Evolutionary conservation across 306 rosid genomes (phyloP), one percentile per base, ranked within the genome.

Genomic region (Cicer cuneatum): DNA sequence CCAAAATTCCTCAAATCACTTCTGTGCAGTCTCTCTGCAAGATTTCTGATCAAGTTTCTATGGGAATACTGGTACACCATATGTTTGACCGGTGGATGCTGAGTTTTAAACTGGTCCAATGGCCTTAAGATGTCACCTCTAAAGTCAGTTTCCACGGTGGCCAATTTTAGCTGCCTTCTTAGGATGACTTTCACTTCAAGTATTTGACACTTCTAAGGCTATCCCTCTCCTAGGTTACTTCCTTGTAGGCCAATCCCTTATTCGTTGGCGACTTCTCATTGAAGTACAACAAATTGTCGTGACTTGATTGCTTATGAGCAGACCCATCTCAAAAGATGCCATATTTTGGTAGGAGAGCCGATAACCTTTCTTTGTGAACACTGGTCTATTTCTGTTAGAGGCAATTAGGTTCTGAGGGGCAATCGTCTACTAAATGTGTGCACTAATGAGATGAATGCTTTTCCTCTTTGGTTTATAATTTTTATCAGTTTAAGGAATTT

Each of bases 401-500:
- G 42, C 66, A 33, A 12, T 41, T n/a, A 13, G 35, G 66, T 35
- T 33, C n/a, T 4, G 66, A 59, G 66, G 66, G n/a, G 43, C 19
- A 21, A 59, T 33, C 16, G 3, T 0, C 12, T 40, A 33, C 40
- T 59, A 59, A 33, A 59, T 59, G 15, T 13, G 19, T 65, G 62
- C 70, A 14, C 42, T 13, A 41, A 56, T 29, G 24, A 18, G 46
- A 19, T 43, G 24, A 16, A 33, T n/a, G 45, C 9, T 37, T 63
- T 54, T 37, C 58, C 73, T 68, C 48, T 8, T 8, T 63, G n/a
- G 40, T 74, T 70, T 61, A n/a, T 15, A 16, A 12, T 43, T 68
- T 58, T 73, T 45, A 58, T 75, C 7, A 41, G 59, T 65, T 74
- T 75, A 59, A 83, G 76, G 45, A 78, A 63, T 75, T 70, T 59